Evolutionary conservation across 495 filamentous ascomycete species (phyloP), one percentile per base, ranked within the genome.

Genomic region (Lasiosphaeria miniovina): DNA sequence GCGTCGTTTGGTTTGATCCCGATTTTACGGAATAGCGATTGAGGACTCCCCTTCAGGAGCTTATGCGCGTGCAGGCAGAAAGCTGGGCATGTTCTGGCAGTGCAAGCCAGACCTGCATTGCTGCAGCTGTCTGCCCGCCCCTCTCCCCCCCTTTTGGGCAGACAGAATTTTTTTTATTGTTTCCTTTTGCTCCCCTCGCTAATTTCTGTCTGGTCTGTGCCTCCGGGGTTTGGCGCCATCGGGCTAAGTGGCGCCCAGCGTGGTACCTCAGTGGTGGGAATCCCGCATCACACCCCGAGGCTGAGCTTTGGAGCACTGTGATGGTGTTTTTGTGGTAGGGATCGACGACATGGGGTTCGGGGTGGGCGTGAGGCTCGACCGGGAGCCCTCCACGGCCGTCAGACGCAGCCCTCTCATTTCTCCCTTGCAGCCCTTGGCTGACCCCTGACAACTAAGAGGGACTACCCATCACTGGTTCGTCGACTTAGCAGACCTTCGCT

Each of bases 341-440:
- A 52, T 52, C 49, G 49, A 33, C 49, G 34, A 46, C 43, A 46
- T 46, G 43, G 43, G 43, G 12, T n/a, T 46, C 12, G 43, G 43
- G 43, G 15, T 2, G 15, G 43, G 43, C 43, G 12, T n/a, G 43
- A 46, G 12, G 12, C 12, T 14, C 38, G 7, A 7, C 8, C 7
- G 8, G 8, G 38, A 41, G 8, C 38, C 8, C 43, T 1, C 15
- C 12, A n/a, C 7, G 43, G 15, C 43, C 43, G 43, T n/a, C 38
- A 36, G 34, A 8, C n/a, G 9, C 43, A 50, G 55, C 55, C 55
- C 35, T 48, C 36, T 59, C 57, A 59, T 59, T 48, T 59, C 57
- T 45, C 57, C 57, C 57, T 59, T 52, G 49, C 48, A 45, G 49
- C n/a, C 48, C 24, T 48, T 17, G 57, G 57, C 36, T 7, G 5